Conservation (phyloP, 306 rosid species). For the Begonia loranthoides region DNA sequence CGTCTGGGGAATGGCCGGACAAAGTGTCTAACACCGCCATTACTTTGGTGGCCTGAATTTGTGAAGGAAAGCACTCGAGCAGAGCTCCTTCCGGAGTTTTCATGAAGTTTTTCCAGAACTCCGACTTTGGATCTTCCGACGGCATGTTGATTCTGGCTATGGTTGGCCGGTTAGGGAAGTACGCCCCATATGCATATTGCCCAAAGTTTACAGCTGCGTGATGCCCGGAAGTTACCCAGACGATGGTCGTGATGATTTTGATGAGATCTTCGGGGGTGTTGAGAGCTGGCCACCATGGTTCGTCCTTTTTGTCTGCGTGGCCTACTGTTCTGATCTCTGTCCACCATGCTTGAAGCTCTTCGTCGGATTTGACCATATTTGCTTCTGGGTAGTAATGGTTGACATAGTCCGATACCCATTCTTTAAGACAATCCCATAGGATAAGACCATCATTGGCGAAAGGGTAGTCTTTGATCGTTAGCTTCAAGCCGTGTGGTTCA, state of each 20-base stretch:
- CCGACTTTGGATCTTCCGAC: slow-evolving; percentile 14
- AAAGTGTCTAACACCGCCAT: slow-evolving; percentile 22
- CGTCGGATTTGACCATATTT: slow-evolving; percentile 10
- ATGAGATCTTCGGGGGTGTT: slow-evolving; percentile 12
- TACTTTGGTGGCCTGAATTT: slow-evolving; percentile 22
- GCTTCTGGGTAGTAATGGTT: slow-evolving; percentile 20
- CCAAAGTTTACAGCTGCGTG: slow-evolving; percentile 30
- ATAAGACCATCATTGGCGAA: slow-evolving; percentile 27
- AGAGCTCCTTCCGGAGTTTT: slow-evolving; percentile 19
- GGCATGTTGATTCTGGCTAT: slow-evolving; percentile 25
- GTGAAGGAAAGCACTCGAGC: slow-evolving; percentile 23
- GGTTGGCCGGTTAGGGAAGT: slow-evolving; percentile 28
- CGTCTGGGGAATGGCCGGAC: slow-evolving; percentile 25
- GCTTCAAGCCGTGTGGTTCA: slow-evolving; percentile 24
- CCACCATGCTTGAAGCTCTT: slow-evolving; percentile 36
- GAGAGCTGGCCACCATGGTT: slow-evolving; percentile 31
- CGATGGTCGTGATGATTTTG: slow-evolving; percentile 13
- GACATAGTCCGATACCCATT: slow-evolving; percentile 25
- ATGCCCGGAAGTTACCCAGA: slow-evolving; percentile 30
- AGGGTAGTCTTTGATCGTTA: slow-evolving; percentile 29
- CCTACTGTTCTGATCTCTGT: slow-evolving; percentile 25
- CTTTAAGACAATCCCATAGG: slow-evolving; percentile 20
- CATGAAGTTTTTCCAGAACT: slow-evolving; percentile 10
- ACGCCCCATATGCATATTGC: slow-evolving; percentile 23
- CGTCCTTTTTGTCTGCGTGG: slow-evolving; percentile 28